Base-by-base conservation (phyloP, 2,329 filamentous ascomycete species). In the Alternaria arbusti region DNA sequence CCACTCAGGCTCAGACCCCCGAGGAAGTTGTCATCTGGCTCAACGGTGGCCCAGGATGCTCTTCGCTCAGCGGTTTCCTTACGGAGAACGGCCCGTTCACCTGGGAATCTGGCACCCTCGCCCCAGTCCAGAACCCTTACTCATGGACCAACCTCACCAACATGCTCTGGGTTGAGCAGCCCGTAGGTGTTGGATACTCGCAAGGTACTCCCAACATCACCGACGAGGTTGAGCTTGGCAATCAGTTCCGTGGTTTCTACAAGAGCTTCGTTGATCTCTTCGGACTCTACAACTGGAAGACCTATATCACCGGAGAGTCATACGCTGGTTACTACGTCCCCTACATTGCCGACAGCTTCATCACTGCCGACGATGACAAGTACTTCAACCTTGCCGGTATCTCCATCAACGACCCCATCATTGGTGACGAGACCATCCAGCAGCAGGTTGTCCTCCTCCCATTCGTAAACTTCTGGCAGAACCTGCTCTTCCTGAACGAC, bases 51-150 rank as follows among this genome's bases (percentile, higher is more conserved):
- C 80, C 80, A 7, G 81, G 80, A 3, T 82, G 81, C 65, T 77
- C 71, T 30, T 91, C 89, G 1, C 83, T 93, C 7, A 85, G 89
- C 68, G 91, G 90, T 8, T 82, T 94, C 2, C 77, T 95, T 10
- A 90, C 92, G 54, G 92, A 95, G 70, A 94, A 93, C 70, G 91
- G 92, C 0, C 90, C 91, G 0, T 79, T 79, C 55, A 76, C 68
- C 2, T 81, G 79, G 78, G 87, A 90, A 74, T 84, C 87, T 12
- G 92, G 92, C 32, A 94, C 90, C 1, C 86, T 84, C 59, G 83
- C 84, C 17, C 91, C 91, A 0, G 83, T 88, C 0, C 80, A 83
- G 47, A 94, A 94, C 74, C 84, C 86, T 0, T 94, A 90, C 82
- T 86, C 86, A n/a, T 94, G 91, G 91, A 87, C 68, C 4, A 81